A percentile compares a stretch with the other conserved stretches of the same genome.
Conservation (phyloP, 306 rosid species). For the Dryas octopetala region DNA sequence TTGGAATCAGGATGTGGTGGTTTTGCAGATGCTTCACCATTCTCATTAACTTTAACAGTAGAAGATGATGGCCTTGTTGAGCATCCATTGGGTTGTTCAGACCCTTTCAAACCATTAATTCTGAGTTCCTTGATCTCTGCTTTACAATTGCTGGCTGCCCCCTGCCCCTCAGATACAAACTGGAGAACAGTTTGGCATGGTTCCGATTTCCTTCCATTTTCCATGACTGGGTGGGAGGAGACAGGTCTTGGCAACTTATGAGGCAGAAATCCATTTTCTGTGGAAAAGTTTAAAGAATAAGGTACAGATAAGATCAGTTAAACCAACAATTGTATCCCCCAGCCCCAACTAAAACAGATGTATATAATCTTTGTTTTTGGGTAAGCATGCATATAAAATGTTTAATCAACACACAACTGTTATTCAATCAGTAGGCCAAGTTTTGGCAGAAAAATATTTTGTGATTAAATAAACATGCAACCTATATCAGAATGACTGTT, state of each 20-base stretch:
- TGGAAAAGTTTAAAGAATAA: slow-evolving; percentile 10
- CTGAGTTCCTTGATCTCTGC: slow-evolving; percentile 3
- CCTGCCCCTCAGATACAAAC: background rate
- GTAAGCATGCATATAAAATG: background rate
- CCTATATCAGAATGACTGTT: background rate
- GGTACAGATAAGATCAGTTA: background rate
- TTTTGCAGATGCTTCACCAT: slow-evolving; percentile 1
- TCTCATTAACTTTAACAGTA: background rate
- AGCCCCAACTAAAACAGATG: background rate
- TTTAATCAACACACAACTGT: background rate
- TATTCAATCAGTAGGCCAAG: background rate
- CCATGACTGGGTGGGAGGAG: slow-evolving; percentile 3
- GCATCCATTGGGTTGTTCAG: slow-evolving; percentile 1
- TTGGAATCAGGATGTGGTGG: slow-evolving; percentile 23
- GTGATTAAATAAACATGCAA: background rate
- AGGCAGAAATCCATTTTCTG: slow-evolving; percentile 23
- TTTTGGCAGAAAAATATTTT: background rate
- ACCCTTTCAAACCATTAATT: slow-evolving; percentile 5
- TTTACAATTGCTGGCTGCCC: background rate
- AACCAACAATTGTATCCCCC: background rate
- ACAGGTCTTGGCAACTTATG: slow-evolving; percentile 11
- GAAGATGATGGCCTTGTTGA: slow-evolving; percentile 1
- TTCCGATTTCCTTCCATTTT: slow-evolving; percentile 16
- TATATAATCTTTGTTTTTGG: background rate
- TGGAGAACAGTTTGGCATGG: slow-evolving; percentile 2